phyloP scores from a whole-genome alignment of 73 alveolate species.

The Uronychia binucleata region DNA sequence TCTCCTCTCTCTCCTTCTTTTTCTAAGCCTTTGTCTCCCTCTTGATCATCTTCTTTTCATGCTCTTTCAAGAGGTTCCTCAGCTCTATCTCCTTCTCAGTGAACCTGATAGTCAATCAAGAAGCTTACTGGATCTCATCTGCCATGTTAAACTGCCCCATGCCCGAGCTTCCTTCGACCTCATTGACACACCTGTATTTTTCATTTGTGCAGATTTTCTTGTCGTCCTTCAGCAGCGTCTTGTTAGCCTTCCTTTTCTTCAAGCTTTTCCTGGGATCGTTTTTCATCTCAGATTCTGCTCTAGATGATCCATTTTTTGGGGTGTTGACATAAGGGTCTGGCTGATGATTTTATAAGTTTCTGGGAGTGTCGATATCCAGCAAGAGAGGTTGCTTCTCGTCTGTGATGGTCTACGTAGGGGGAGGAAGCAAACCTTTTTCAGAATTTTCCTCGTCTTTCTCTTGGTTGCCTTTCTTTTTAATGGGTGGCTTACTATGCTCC shows the following conservation, averaged over 20 bases:
- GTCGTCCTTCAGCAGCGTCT: neutral
- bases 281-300: neutral
- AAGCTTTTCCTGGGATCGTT: neutral
- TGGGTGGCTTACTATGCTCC: neutral
- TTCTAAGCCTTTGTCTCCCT: slow-evolving; percentile 16
- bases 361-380: neutral
- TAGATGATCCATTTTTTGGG: too few relatives aligned
- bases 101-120: neutral
- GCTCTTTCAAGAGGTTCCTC: slow-evolving; percentile 9
- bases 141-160: neutral
- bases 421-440: too few relatives aligned
- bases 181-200: slow-evolving; percentile 37
- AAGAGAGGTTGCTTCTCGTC: neutral
- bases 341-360: neutral
- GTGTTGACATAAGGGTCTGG: too few relatives aligned
- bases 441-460: neutral
- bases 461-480: neutral
- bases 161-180: slow-evolving; percentile 15
- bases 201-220: slow-evolving; percentile 27
- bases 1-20: slow-evolving; percentile 30
- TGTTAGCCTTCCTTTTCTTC: neutral
- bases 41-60: slow-evolving; percentile 23
- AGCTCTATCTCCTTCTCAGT: neutral
- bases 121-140: neutral
- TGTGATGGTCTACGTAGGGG: neutral